Conservation (phyloP, 2,329 filamentous ascomycete genomes). For the Diaporthe sp. region DNA sequence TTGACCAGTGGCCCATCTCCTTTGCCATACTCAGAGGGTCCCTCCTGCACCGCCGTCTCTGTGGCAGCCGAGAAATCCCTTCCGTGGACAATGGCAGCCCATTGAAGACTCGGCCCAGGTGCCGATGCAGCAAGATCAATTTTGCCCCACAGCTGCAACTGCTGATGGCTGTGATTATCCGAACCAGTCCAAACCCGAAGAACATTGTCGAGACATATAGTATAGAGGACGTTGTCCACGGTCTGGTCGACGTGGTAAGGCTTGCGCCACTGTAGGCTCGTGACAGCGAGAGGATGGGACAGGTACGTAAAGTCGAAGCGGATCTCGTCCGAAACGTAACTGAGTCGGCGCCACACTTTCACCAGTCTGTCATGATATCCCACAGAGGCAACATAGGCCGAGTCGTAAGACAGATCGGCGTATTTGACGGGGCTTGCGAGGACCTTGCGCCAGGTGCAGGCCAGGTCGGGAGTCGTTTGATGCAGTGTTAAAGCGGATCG, state of each 20-base stretch:
- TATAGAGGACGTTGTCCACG: constrained; percentile 90
- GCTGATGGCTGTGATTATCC: constrained; percentile 78
- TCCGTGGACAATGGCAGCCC: constrained; percentile 86
- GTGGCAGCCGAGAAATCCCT: constrained; percentile 84
- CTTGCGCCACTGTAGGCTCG: constrained; percentile 86
- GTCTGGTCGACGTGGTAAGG: constrained; percentile 83
- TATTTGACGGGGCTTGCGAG: constrained; percentile 82
- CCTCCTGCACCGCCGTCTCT: constrained; percentile 78
- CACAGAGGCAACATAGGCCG: constrained; percentile 86
- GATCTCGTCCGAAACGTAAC: constrained; percentile 85
- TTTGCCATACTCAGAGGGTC: constrained; percentile 68
- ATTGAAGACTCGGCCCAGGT: constrained; percentile 61
- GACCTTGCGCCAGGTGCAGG: constrained; percentile 79
- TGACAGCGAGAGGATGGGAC: constrained; percentile 85
- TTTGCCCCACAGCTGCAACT: constrained; percentile 83
- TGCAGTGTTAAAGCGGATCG: constrained; percentile 80
- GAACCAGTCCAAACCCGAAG: constrained; percentile 87
- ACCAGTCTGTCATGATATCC: constrained; percentile 85
- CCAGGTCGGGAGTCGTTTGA: constrained; percentile 61
- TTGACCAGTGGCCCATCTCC: constrained; percentile 84
- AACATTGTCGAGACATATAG: constrained; percentile 84
- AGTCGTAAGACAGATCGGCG: constrained; percentile 87
- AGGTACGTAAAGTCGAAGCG: constrained; percentile 94
- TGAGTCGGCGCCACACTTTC: constrained; percentile 92
- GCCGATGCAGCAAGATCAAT: constrained; percentile 78